Evolutionary conservation across 495 filamentous ascomycete species (phyloP).

Genomic region (Lepraria neglecta): DNA sequence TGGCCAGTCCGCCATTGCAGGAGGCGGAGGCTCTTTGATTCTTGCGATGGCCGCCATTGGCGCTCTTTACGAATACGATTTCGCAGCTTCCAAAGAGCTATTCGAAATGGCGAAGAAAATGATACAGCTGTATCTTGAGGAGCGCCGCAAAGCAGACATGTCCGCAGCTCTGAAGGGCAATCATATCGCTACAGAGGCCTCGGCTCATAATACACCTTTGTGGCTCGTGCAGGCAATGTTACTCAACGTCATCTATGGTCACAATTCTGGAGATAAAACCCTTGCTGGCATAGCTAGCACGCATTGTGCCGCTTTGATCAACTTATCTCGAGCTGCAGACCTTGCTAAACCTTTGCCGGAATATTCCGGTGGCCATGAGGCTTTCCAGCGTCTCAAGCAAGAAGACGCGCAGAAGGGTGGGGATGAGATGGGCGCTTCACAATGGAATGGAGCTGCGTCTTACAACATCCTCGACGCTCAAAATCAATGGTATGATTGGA

Average conservation of each 20-base stretch:
- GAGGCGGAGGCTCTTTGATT: conserved; percentile 84
- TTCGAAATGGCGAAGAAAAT: conserved; percentile 93
- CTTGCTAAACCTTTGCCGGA: conserved; percentile 48
- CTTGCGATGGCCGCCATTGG: conserved; percentile 96
- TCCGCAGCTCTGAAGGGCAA: conserved; percentile 65
- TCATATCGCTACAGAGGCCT: conserved; percentile 55
- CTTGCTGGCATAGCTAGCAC: conserved; percentile 86
- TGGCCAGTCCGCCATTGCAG: conserved; percentile 59
- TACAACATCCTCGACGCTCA: conserved; percentile 59
- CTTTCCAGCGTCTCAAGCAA: conserved; percentile 19
- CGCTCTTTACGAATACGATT: conserved; percentile 86
- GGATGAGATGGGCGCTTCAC: conserved; percentile 28
- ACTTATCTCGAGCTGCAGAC: conserved; percentile 80
- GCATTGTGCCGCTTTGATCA: conserved; percentile 85
- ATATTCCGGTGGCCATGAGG: neutral
- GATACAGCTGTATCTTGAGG: conserved; percentile 89
- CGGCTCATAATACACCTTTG: conserved; percentile 73
- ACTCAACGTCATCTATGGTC: conserved; percentile 91
- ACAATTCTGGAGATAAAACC: conserved; percentile 87
- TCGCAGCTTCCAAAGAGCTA: conserved; percentile 69
- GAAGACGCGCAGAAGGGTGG: conserved; percentile 21
- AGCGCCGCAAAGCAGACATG: conserved; percentile 83
- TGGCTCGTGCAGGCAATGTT: conserved; percentile 99
- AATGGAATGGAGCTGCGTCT: conserved; percentile 26
- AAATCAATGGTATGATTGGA: conserved; percentile 85